Percentiles rank a stretch among this genome's conserved stretches.
phyloP scores from a whole-genome alignment of 768 basidiomycete species.

The Mrakia frigida region DNA sequence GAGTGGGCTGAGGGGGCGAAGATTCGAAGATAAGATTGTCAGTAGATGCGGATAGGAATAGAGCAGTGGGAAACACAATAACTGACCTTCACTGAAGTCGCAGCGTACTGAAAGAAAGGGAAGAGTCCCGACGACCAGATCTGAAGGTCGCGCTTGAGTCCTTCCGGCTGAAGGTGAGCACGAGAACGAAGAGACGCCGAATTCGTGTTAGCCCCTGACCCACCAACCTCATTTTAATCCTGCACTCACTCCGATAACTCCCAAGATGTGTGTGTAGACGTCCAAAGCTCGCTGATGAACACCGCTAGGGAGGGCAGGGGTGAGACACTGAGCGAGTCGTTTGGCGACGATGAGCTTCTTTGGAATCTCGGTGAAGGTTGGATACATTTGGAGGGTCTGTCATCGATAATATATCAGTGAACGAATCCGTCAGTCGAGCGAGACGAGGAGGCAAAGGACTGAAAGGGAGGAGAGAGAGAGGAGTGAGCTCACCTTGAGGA shows the following conservation, averaged over 20 bases:
- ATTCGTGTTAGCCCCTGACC: too few relatives aligned
- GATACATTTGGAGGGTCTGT: conserved; percentile 86
- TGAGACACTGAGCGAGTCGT: conserved; percentile 89
- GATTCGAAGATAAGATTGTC: not conserved
- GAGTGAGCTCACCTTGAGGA: conserved; percentile 64
- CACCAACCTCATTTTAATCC: not conserved
- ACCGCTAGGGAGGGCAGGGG: conserved; percentile 93
- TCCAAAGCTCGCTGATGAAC: conserved; percentile 95
- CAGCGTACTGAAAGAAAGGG: conserved; percentile 97
- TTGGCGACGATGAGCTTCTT: conserved; percentile 91
- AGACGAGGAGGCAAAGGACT: not conserved
- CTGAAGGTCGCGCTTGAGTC: conserved; percentile 74
- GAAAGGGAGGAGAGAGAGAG: not conserved
- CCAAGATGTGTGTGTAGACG: conserved; percentile 86
- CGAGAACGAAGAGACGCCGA: not conserved
- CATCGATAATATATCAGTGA: not conserved
- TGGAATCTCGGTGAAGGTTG: conserved; percentile 93
- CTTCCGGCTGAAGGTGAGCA: conserved; percentile 60
- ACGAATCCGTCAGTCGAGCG: not conserved
- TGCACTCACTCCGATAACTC: conserved; percentile 73
- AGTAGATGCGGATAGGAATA: not conserved
- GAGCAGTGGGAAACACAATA: not conserved
- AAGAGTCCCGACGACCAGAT: conserved; percentile 95
- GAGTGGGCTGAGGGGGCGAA: conserved; percentile 56
- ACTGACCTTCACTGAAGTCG: conserved; percentile 90